A percentile compares a stretch with the other conserved stretches of the same genome.
Conservation (phyloP, 345 rosid genomes). For the Brassica napus region DNA sequence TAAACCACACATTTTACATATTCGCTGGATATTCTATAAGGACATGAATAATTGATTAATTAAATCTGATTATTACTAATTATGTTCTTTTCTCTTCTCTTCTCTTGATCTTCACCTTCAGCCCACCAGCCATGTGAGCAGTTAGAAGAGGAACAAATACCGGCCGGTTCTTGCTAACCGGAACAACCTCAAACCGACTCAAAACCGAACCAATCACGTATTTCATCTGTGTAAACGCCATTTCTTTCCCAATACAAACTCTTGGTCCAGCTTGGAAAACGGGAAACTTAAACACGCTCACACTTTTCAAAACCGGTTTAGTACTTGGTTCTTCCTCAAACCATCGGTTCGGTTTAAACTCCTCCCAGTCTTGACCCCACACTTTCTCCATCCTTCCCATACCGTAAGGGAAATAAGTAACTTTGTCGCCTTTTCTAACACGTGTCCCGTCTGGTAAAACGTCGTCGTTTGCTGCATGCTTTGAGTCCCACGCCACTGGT, state of each 20-base stretch:
- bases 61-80: not conserved
- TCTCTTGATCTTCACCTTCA: not conserved
- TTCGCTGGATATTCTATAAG: conserved; percentile 19
- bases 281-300: not conserved
- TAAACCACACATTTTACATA: conserved; percentile 22
- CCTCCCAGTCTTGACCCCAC: not conserved
- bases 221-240: not conserved
- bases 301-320: not conserved
- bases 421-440: not conserved
- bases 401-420: not conserved
- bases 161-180: not conserved
- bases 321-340: not conserved
- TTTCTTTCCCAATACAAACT: not conserved
- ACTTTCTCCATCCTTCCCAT: not conserved
- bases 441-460: not conserved
- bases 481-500: not conserved
- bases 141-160: not conserved
- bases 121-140: not conserved
- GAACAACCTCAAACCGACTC: not conserved
- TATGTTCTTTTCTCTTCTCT: not conserved
- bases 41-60: not conserved
- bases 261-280: not conserved
- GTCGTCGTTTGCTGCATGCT: not conserved
- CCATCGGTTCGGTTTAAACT: not conserved
- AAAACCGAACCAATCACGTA: not conserved